A percentile compares a stretch with the other conserved stretches of the same genome.
phyloP scores from a whole-genome alignment of 2,329 filamentous ascomycete genomes.

The Elsinoe australis region DNA sequence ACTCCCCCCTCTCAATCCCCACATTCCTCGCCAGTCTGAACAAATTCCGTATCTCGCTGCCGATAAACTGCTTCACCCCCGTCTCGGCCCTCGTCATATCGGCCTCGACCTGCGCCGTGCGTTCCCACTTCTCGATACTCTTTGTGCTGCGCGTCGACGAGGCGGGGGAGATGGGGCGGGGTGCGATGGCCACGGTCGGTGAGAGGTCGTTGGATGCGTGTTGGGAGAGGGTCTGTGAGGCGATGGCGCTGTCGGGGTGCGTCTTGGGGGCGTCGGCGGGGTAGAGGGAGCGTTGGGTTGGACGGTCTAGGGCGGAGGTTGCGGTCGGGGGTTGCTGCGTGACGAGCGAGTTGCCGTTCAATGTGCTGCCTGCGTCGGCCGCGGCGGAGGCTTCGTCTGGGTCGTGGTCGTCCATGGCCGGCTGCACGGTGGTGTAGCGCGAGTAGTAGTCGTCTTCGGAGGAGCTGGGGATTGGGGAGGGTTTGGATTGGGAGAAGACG shows the following conservation, averaged over 20 bases:
- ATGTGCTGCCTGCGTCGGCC: conserved; percentile 42
- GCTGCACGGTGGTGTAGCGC: conserved; percentile 69
- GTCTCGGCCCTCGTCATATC: conserved; percentile 54
- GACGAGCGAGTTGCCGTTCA: conserved; percentile 46
- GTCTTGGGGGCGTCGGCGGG: conserved; percentile 28
- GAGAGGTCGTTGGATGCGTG: conserved; percentile 46
- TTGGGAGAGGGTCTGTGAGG: conserved; percentile 27
- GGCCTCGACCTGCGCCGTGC: conserved; percentile 26
- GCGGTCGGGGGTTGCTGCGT: conserved; percentile 13
- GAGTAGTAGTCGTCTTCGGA: conserved; percentile 67
- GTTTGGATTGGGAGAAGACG: conserved; percentile 23
- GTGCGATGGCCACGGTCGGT: conserved; percentile 40
- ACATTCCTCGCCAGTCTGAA: conserved; percentile 62
- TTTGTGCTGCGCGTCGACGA: conserved; percentile 31
- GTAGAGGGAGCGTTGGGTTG: neutral
- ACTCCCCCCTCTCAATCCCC: conserved; percentile 68
- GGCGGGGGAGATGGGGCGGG: conserved; percentile 43
- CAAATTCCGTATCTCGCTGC: conserved; percentile 67
- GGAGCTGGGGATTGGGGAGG: conserved; percentile 5
- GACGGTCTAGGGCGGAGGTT: neutral
- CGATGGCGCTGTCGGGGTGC: conserved; percentile 23
- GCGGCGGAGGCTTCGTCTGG: conserved; percentile 59
- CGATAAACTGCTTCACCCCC: conserved; percentile 71
- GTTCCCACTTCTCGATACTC: conserved; percentile 51
- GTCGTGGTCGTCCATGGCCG: conserved; percentile 72